Evolutionary conservation across 257 asterid genomes (phyloP), one percentile per base, ranked within the genome.

Genomic region (Oldenlandia corymbosa): DNA sequence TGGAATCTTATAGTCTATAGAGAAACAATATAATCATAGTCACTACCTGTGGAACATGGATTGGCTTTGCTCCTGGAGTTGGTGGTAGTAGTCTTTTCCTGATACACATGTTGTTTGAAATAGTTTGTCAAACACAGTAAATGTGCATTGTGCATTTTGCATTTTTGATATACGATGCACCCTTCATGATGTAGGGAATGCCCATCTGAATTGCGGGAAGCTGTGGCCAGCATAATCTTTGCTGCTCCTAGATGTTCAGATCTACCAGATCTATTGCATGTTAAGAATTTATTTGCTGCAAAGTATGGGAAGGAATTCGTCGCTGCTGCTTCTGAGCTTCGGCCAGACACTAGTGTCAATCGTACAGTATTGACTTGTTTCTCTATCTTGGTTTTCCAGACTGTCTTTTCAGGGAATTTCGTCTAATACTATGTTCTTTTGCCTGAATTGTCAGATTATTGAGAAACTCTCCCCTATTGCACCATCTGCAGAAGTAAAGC

Each of bases 211-310:
- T 65, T 92, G 73, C 79, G 55, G 62, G 98, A 88, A 87, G 95
- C 97, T 60, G 91, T 92, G 52, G 95, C 98, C 46, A 88, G 95
- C 88, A 88, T 92, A 63, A 87, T 92, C 65, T 92, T 87, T 81
- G 80, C 97, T 27, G 95, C 97, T 72, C 91, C 96, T 10, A 84
- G 95, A 79, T 92, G 99, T 77, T 87, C 99, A 58, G 97, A 92
- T 81, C 73, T 92, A 76, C 96, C 95, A 0, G 99, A 89, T 75
- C 71, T 89, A 62, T 74, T 92, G 73, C 93, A 84, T 3, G 94
- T 84, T 67, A 71, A 84, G 79, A 89, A 89, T 65, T 73, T 89
- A 65, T 84, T 89, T 78, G 84, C 88, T 5, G 82, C 91, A 45
- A 89, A 92, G 72, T 92, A 92, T 41, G 97, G 97, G 56, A 92